Evolutionary conservation across 805 yeast species (phyloP).

Genomic region (Metahyphopichia silvanorum): DNA sequence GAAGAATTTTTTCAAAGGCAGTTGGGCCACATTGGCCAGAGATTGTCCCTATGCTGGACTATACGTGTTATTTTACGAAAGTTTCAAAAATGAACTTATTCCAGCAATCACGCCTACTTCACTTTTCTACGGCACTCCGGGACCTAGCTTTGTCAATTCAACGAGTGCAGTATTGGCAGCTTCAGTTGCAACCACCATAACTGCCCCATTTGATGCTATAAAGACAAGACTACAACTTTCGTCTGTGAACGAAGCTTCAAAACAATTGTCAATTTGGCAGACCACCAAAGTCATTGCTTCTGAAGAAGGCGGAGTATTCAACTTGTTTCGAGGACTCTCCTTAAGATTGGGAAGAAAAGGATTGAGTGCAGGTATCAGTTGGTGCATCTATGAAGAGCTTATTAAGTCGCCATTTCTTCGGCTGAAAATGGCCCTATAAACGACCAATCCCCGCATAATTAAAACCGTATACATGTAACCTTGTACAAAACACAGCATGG

Average conservation of each 20-base stretch:
- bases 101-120: constrained; percentile 28
- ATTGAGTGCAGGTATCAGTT: constrained; percentile 88
- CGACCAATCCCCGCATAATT: too few relatives aligned
- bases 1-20: constrained; percentile 80
- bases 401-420: too few relatives aligned
- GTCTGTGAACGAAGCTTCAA: constrained; percentile 17
- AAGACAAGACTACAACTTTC: constrained; percentile 87
- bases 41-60: constrained; percentile 98
- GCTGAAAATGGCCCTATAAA: too few relatives aligned
- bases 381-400: constrained; percentile 95
- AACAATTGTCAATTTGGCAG: constrained; percentile 37
- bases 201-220: constrained; percentile 94
- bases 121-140: constrained; percentile 37
- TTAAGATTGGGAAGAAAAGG: constrained; percentile 83
- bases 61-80: constrained; percentile 82
- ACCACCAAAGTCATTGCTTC: constrained; percentile 40
- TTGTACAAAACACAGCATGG: too few relatives aligned
- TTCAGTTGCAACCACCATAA: constrained; percentile 71
- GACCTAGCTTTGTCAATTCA: constrained; percentile 66
- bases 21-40: constrained; percentile 79
- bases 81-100: constrained; percentile 53
- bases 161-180: constrained; percentile 80
- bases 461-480: too few relatives aligned
- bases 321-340: constrained; percentile 80
- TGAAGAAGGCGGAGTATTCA: constrained; percentile 46